Conservation (phyloP, 75 land plant species). For the Ceratopteris richardii region DNA sequence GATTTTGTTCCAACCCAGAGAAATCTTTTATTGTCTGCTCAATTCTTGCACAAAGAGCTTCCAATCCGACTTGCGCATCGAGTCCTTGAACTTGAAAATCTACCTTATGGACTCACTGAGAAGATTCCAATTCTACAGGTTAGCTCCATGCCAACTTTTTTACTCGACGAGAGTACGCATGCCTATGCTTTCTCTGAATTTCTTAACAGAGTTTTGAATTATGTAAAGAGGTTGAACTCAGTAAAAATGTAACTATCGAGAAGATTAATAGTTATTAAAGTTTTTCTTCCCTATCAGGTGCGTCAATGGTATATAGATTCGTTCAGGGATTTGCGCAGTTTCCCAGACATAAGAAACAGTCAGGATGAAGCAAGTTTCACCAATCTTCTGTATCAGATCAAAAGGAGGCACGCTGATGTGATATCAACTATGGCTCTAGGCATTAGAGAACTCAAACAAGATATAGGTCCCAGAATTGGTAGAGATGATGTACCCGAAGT, state of each 20-base stretch:
- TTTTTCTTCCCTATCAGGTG: conserved; percentile 33
- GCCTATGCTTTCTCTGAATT: neutral
- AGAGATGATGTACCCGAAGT: conserved; percentile 70
- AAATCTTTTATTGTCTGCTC: conserved; percentile 70
- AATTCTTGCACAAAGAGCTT: conserved; percentile 92
- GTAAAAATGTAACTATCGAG: too few species aligned
- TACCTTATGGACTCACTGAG: conserved; percentile 81
- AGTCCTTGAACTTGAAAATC: conserved; percentile 70
- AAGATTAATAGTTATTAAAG: too few species aligned
- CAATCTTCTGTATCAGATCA: conserved; percentile 66
- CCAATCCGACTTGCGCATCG: conserved; percentile 86
- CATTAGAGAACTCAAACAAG: conserved; percentile 83
- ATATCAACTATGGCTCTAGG: conserved; percentile 95
- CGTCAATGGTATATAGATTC: conserved; percentile 98
- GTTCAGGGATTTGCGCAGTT: conserved; percentile 77
- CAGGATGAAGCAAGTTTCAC: conserved; percentile 78
- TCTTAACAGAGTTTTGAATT: neutral
- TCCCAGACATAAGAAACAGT: conserved; percentile 70
- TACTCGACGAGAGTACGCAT: neutral
- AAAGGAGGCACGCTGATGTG: conserved; percentile 91
- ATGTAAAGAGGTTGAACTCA: too few species aligned
- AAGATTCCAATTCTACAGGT: conserved; percentile 85
- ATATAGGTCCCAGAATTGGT: conserved; percentile 39
- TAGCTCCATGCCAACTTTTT: neutral
- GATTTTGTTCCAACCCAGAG: conserved; percentile 58